Conservation (phyloP, 225 moss, liverwort and hornwort species). For the Physcomitrellopsis africana region DNA sequence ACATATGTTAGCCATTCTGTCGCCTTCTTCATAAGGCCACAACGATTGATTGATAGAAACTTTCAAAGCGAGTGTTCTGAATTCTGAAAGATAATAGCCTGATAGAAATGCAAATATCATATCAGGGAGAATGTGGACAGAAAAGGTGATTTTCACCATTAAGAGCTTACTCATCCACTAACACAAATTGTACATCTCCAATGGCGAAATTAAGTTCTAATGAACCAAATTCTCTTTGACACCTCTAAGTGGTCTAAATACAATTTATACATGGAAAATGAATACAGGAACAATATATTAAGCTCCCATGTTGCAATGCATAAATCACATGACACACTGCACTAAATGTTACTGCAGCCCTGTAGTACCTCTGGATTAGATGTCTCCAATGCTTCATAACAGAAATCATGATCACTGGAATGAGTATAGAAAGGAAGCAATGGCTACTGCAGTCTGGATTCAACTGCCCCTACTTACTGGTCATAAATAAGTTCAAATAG, state of each 20-base stretch:
- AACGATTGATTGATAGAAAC: not conserved
- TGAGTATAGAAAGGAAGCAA: slow-evolving; percentile 63
- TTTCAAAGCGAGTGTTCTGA: not conserved
- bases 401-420: slow-evolving; percentile 78
- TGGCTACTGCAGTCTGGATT: slow-evolving; percentile 45
- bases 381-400: slow-evolving; percentile 63
- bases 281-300: not conserved
- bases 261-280: slow-evolving; percentile 13
- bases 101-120: no score
- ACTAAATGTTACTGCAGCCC: slow-evolving; percentile 11
- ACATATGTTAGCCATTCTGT: slow-evolving; percentile 53
- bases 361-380: slow-evolving; percentile 52
- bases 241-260: slow-evolving; percentile 61
- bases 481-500: slow-evolving; percentile 77
- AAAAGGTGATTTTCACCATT: slow-evolving; percentile 62
- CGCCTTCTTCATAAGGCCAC: slow-evolving; percentile 8
- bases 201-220: slow-evolving; percentile 55
- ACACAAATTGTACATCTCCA: slow-evolving; percentile 72
- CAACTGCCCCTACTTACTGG: slow-evolving; percentile 64
- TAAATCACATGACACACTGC: slow-evolving; percentile 23
- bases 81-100: not conserved
- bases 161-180: slow-evolving; percentile 76
- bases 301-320: not conserved
- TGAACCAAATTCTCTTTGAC: slow-evolving; percentile 54
- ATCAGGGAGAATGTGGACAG: not conserved